These are phyloP conservation scores for Clavispora carvajalis DNA, from an alignment of 805 yeast species.

Conservation along the genomic window DNA sequence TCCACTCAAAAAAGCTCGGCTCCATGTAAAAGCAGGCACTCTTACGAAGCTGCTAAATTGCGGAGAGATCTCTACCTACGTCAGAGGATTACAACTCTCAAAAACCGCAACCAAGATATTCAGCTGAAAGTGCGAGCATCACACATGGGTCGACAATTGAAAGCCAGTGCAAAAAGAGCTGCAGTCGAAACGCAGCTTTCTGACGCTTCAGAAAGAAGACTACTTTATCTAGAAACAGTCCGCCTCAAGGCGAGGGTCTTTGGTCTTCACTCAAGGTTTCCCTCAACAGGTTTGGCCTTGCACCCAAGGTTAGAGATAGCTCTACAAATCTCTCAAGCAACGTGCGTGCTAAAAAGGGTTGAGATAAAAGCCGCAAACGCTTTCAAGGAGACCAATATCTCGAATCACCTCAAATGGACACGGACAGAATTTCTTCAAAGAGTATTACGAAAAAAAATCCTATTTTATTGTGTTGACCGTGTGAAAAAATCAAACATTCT, in stretches of 20 bases:
- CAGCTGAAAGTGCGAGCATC: neutral
- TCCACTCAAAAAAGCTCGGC: neutral
- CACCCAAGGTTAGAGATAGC: neutral
- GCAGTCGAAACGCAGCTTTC: neutral
- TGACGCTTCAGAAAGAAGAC: neutral
- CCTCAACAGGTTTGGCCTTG: neutral
- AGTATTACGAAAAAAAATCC: neutral
- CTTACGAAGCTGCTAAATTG: neutral
- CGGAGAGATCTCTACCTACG: neutral
- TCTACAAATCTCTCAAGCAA: too few relatives aligned
- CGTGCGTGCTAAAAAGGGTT: too few relatives aligned
- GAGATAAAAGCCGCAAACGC: too few relatives aligned
- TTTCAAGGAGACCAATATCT: too few relatives aligned
- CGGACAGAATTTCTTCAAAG: too few relatives aligned
- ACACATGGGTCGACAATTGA: neutral
- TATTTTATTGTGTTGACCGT: neutral
- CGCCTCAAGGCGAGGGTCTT: neutral
- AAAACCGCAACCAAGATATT: constrained; percentile 1
- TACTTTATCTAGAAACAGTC: neutral
- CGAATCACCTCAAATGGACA: neutral
- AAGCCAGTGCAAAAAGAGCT: neutral
- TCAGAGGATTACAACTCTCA: neutral
- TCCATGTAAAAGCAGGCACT: neutral
- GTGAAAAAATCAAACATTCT: neutral
- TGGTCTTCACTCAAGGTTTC: neutral